Evolutionary conservation across 1,284 basidiomycete species (phyloP), one percentile per base, ranked within the genome.

Genomic region (Gymnopus androsaceus): DNA sequence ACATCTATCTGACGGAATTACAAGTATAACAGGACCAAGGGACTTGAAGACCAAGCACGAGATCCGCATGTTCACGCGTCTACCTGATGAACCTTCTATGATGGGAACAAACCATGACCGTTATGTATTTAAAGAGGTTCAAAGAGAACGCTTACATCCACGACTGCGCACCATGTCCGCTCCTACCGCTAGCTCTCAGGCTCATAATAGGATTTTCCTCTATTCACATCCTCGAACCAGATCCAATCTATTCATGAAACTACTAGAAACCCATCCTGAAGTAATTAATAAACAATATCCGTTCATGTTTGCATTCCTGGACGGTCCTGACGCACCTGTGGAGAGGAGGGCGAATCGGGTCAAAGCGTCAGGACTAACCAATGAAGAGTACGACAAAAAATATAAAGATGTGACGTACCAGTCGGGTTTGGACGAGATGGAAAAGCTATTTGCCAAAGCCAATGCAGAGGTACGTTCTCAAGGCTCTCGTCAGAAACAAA

Each of bases 211-310:
- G 30, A 7, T 55, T 28, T 19, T 47, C n/a, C 34, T 55, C 27
- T 55, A 38, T 33, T 55, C 54, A 9, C 31, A 38, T 38, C 54
- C 54, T 33, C 40, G 48, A 23, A 56, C 47, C 8, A 36, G 54
- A 42, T 56, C 47, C 3, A 40, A 51, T 36, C 34, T 55, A 1
- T 38, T 55, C 2, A 21, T 41, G 2, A 15, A 28, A 2, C 36
- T 55, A 9, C 46, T 55, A 19, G 54, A 48, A 41, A 55, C 54
- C 9, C 54, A 55, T 33, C 25, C 54, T 15, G 23, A 17, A 11
- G 23, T 49, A 4, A 33, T 6, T 27, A 21, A 28, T 15, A 38
- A 4, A 7, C 45, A 28, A 33, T 48, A 55, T 33, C 36, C 54
- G 12, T 30, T 55, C 4, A 25, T 45, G 23, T 19, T 37, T n/a